Evolutionary conservation across 1,139 yeast genomes (phyloP).

Genomic region (Suhomyces panamericanus): DNA sequence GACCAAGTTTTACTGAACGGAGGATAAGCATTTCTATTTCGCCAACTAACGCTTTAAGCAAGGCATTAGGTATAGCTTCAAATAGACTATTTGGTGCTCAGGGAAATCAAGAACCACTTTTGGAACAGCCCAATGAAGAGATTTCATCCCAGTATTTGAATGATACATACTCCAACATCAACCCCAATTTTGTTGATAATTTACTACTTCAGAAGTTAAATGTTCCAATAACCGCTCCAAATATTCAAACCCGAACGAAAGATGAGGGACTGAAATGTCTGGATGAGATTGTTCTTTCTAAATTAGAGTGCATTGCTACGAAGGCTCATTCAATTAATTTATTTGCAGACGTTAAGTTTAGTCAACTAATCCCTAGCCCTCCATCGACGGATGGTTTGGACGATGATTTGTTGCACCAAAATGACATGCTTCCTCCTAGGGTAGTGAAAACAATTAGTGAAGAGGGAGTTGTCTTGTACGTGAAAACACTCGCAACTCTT

Average conservation of each 20-base stretch:
- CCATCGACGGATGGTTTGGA: slow-evolving; percentile 53
- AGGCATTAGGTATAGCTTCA: slow-evolving; percentile 86
- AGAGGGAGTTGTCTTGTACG: slow-evolving; percentile 83
- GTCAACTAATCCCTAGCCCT: slow-evolving; percentile 78
- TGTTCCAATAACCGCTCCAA: slow-evolving; percentile 25
- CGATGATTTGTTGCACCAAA: slow-evolving; percentile 41
- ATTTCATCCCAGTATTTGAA: slow-evolving; percentile 15
- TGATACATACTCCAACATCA: slow-evolving; percentile 23
- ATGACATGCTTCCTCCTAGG: slow-evolving; percentile 56
- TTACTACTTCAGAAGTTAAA: slow-evolving; percentile 36
- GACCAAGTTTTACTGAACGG: slow-evolving; percentile 57
- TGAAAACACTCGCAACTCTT: slow-evolving; percentile 75
- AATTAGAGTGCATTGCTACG: slow-evolving; percentile 76
- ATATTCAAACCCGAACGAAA: neutral
- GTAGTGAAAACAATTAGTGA: slow-evolving; percentile 65
- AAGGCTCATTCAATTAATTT: slow-evolving; percentile 86
- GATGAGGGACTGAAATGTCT: slow-evolving; percentile 12
- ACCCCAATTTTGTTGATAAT: slow-evolving; percentile 40
- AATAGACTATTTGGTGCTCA: slow-evolving; percentile 73
- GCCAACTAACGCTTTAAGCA: slow-evolving; percentile 85
- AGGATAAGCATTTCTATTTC: slow-evolving; percentile 70
- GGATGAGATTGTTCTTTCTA: slow-evolving; percentile 44
- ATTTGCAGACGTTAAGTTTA: slow-evolving; percentile 88
- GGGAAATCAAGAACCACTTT: slow-evolving; percentile 11
- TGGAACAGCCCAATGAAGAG: slow-evolving; percentile 14